Percentiles rank a stretch among this genome's conserved stretches.
Conservation (phyloP, 2,329 filamentous ascomycete genomes). For the Colletotrichum lindemuthianum region DNA sequence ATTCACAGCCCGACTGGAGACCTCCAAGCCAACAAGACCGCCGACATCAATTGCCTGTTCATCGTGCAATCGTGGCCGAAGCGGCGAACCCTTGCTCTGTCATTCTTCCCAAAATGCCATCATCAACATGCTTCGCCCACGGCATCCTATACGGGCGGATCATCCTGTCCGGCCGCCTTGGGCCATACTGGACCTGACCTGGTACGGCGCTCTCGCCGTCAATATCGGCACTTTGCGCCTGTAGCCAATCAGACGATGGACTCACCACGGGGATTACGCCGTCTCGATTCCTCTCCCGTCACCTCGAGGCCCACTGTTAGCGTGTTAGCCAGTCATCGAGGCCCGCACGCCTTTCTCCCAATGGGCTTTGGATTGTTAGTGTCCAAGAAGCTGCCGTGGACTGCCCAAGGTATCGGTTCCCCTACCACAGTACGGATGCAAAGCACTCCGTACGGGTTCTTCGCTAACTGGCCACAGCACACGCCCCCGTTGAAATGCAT, state of each 20-base stretch:
- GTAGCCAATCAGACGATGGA: conserved; percentile 17
- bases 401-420: no score
- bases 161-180: conserved; percentile 11
- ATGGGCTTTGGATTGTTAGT: no score
- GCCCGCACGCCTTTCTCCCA: conserved; percentile 2
- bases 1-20: no score
- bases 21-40: no score
- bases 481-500: background rate
- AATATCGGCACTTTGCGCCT: conserved; percentile 14
- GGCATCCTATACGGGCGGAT: conserved; percentile 13
- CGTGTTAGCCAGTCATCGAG: conserved; percentile 11
- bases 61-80: no score
- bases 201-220: conserved; percentile 6
- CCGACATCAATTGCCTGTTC: no score
- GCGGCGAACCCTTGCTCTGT: no score
- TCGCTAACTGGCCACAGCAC: background rate
- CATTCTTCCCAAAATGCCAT: no score
- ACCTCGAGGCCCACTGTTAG: conserved; percentile 4
- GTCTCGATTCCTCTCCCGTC: conserved; percentile 13
- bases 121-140: no score
- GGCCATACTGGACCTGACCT: background rate
- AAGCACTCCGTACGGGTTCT: background rate
- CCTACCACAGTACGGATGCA: background rate
- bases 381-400: no score
- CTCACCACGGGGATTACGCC: conserved; percentile 21